phyloP scores from a whole-genome alignment of 2,329 filamentous ascomycete genomes.

The Botryotinia globosa region DNA sequence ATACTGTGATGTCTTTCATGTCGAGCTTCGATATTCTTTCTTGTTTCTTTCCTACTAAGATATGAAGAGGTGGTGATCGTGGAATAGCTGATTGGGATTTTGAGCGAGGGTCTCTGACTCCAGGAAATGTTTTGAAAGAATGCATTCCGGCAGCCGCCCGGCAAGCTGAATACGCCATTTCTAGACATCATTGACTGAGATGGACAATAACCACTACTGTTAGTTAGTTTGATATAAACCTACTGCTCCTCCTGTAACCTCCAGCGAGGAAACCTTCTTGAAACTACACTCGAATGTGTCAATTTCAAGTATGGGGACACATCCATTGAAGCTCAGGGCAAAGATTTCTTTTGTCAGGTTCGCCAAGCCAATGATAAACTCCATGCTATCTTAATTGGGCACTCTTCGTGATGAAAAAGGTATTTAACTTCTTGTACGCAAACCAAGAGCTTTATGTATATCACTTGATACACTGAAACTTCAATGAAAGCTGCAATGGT shows the following conservation, averaged over 20 bases:
- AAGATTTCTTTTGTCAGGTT: not conserved
- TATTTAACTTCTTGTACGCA: not conserved
- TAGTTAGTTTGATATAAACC: not conserved
- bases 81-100: not conserved
- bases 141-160: slow-evolving; percentile 19
- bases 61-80: slow-evolving; percentile 1
- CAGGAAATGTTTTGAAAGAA: slow-evolving; percentile 11
- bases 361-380: not conserved
- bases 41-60: not conserved
- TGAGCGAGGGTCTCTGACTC: not conserved
- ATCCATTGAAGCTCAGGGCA: not conserved
- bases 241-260: not conserved
- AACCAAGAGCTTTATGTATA: not conserved
- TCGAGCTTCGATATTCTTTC: not conserved
- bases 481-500: not conserved
- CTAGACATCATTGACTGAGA: slow-evolving; percentile 11
- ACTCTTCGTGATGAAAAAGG: not conserved
- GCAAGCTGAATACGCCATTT: slow-evolving; percentile 20
- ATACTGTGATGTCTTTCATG: slow-evolving; percentile 7
- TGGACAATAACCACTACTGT: not conserved
- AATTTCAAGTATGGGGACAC: not conserved
- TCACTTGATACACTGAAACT: slow-evolving; percentile 2
- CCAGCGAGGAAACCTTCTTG: not conserved
- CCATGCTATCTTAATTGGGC: not conserved
- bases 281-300: not conserved